phyloP scores from a whole-genome alignment of 139 green algal species.

The Chlorella sp. region DNA sequence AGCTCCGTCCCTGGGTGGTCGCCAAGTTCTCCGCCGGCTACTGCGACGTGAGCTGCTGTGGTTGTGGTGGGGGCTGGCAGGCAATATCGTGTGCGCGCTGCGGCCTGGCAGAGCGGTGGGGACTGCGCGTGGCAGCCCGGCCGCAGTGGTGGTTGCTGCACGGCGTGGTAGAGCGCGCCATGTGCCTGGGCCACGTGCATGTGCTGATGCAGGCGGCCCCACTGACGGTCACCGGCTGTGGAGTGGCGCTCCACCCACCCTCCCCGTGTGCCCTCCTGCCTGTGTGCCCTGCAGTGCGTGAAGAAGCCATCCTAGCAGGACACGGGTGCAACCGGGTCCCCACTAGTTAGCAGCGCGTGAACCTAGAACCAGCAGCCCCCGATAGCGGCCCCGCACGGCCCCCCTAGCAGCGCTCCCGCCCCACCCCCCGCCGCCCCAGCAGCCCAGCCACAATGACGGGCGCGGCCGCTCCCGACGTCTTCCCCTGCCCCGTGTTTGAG shows the following conservation, averaged over 20 bases:
- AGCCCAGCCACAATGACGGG: constrained; percentile 33
- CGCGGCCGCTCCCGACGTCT: constrained; percentile 33
- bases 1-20: constrained; percentile 42
- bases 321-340: neutral
- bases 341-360: constrained; percentile 5
- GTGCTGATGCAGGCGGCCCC: too few relatives aligned
- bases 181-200: too few relatives aligned
- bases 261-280: neutral
- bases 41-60: constrained; percentile 26
- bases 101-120: too few relatives aligned
- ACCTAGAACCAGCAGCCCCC: constrained; percentile 13
- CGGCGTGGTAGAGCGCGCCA: too few relatives aligned
- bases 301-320: constrained; percentile 73
- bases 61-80: neutral
- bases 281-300: constrained; percentile 49
- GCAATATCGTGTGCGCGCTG: too few relatives aligned
- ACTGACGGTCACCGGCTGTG: too few relatives aligned
- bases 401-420: neutral
- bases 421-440: neutral
- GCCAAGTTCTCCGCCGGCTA: constrained; percentile 34
- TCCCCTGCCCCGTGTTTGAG: constrained; percentile 87
- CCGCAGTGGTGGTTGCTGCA: too few relatives aligned
- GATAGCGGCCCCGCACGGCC: constrained; percentile 1
- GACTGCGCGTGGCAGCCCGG: too few relatives aligned
- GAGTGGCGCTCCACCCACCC: too few relatives aligned